Percentiles rank a stretch among this genome's conserved stretches.
These are phyloP conservation scores for Citrus maxima DNA, from an alignment of 345 rosid genomes.

Conservation along the genomic window DNA sequence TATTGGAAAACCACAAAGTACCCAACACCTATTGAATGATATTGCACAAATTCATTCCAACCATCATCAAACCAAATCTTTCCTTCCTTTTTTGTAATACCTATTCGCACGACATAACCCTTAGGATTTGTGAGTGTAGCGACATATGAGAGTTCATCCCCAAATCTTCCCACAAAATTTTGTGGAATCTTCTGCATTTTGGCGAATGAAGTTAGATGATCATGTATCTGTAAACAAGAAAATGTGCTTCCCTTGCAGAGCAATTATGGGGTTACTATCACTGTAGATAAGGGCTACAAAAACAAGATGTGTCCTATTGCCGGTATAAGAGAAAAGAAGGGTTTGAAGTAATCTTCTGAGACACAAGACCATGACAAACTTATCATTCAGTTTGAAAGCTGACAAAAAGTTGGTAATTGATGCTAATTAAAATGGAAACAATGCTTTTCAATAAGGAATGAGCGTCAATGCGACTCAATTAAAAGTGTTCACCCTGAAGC, in stretches of 20 bases:
- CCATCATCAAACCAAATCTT: constrained; percentile 37
- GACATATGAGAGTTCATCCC: constrained; percentile 34
- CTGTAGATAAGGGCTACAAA: neutral
- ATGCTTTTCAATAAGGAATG: neutral
- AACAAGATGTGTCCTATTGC: neutral
- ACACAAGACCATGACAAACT: neutral
- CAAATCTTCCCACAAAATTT: constrained; percentile 27
- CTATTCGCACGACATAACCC: constrained; percentile 33
- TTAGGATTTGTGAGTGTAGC: constrained; percentile 29
- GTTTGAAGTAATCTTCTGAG: neutral
- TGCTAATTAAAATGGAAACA: neutral
- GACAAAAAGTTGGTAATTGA: neutral
- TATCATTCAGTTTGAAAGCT: neutral
- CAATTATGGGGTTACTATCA: neutral
- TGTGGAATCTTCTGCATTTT: constrained; percentile 33
- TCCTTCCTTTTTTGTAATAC: constrained; percentile 19
- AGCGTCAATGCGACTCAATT: neutral
- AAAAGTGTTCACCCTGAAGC: neutral
- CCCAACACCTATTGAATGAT: constrained; percentile 28
- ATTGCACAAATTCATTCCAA: constrained; percentile 36
- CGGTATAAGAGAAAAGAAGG: neutral
- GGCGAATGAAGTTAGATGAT: neutral
- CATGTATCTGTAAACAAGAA: neutral
- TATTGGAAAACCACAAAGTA: constrained; percentile 32
- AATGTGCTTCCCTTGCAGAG: too few relatives aligned